Base-by-base conservation (phyloP, 2,329 filamentous ascomycete genomes). In the Claviceps lovelessii region DNA sequence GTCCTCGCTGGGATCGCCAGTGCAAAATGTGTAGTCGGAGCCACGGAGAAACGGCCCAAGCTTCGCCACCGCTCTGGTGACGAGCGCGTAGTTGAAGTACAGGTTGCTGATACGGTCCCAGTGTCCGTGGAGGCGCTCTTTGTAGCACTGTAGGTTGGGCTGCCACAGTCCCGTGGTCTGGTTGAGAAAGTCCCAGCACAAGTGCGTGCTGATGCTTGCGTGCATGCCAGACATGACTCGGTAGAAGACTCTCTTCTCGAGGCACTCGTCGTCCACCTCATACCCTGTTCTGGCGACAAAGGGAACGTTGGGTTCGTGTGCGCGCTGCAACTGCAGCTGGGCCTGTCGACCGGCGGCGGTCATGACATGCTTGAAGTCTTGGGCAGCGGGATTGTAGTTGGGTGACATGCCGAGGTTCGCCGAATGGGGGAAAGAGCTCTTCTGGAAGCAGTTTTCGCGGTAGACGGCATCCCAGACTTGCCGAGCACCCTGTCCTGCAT, bases 191-290 rank as follows among this genome's bases (percentile, higher is more conserved):
- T 97, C 87, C 83, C 87, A 93, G 78, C 93, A 98, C 46, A 98
- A 76, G 70, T 98, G 93, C 0, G 90, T 88, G 60, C 89, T 95
- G 68, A 98, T 98, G 59, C 90, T 95, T 17, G 93, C 89, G 69
- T 98, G 93, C 93, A 98, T 96, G 47, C 93, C 93, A 52, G 90
- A 95, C 58, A 98, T 83, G 59, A 98, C 83, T 7, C 90, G 81
- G 72, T 97, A 93, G 69, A 98, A 98, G 42, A 97, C 93, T n/a
- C 93, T 86, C 77, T 98, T 97, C 75, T 98, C 93, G 29, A 98
- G 73, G 64, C 93, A 98, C 65, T 95, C 88, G 61, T 96, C 90
- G 61, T 95, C 90, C 50, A 84, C 77, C 60, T 93, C 87, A 51
- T 91, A 74, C 0, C 80, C 79, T 8, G 80, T 81, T 62, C 79